Evolutionary conservation across 1,284 basidiomycete genomes (phyloP).

Genomic region (Apiotrichum veenhuisii): DNA sequence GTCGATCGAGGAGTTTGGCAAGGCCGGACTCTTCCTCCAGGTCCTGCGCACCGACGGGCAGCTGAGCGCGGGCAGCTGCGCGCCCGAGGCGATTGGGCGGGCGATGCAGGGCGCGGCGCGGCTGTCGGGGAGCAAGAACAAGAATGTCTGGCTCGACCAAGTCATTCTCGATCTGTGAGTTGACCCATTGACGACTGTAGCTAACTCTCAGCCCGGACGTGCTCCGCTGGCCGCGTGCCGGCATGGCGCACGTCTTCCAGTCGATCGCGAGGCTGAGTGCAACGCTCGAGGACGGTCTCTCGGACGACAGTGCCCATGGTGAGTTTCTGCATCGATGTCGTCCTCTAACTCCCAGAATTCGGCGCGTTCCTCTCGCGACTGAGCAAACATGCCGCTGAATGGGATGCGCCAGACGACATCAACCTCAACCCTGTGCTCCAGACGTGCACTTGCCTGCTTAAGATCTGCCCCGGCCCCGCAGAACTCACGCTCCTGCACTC

Average conservation of each 20-base stretch:
- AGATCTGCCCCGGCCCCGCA: constrained; percentile 10
- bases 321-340: neutral
- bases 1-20: constrained; percentile 20
- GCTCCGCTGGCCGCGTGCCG: constrained; percentile 24
- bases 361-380: constrained; percentile 33
- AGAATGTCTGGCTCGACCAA: constrained; percentile 18
- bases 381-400: constrained; percentile 36
- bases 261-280: constrained; percentile 21
- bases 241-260: constrained; percentile 25
- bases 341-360: constrained; percentile 17
- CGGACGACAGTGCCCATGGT: constrained; percentile 28
- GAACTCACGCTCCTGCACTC: constrained; percentile 30
- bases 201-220: constrained; percentile 26
- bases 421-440: constrained; percentile 33
- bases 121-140: neutral
- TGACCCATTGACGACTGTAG: neutral
- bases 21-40: constrained; percentile 34
- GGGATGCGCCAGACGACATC: constrained; percentile 25
- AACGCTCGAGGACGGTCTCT: constrained; percentile 19
- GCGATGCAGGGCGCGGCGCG: constrained; percentile 10
- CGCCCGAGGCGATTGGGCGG: constrained; percentile 1
- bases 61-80: neutral
- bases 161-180: constrained; percentile 21
- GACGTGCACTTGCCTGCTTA: constrained; percentile 18
- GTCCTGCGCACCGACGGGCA: constrained; percentile 21